phyloP scores from a whole-genome alignment of 2,329 filamentous ascomycete species.

The Fusarium albidum region DNA sequence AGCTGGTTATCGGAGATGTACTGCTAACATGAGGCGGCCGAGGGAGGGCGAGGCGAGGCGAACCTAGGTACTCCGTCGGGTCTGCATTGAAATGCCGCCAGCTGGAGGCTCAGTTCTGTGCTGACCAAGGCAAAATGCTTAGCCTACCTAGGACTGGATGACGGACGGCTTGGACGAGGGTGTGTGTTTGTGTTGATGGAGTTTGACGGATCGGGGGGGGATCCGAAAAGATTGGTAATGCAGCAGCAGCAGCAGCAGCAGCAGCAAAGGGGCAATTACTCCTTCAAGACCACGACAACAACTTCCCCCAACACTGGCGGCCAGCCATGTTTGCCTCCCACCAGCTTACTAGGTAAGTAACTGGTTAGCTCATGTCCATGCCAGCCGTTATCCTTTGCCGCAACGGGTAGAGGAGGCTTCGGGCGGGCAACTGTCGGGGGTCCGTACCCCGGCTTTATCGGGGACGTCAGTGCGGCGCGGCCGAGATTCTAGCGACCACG shows the following conservation, averaged over 20 bases:
- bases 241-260: neutral
- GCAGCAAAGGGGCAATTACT: neutral
- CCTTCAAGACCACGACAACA: neutral
- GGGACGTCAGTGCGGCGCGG: constrained; percentile 8
- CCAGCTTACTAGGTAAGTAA: too few relatives aligned
- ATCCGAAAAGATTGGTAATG: neutral
- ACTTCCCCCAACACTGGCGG: neutral
- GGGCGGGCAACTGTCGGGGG: constrained; percentile 8
- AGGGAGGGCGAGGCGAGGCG: neutral
- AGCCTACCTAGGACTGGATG: constrained; percentile 16
- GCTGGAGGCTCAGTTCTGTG: constrained; percentile 5
- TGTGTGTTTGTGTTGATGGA: constrained; percentile 22
- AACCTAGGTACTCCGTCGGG: too few relatives aligned
- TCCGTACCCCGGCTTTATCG: constrained; percentile 7
- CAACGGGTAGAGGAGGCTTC: constrained; percentile 33
- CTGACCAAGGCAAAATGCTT: constrained; percentile 23
- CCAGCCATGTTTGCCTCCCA: neutral
- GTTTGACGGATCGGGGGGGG: neutral
- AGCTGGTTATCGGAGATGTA: too few relatives aligned
- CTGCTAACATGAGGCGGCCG: too few relatives aligned
- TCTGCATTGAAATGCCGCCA: constrained; percentile 1
- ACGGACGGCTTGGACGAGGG: constrained; percentile 34
- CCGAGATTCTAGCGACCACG: constrained; percentile 5
- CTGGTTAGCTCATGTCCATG: too few relatives aligned
- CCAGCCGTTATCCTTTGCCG: neutral